Percentiles rank a stretch among this genome's conserved stretches.
Evolutionary conservation across 1,139 yeast genomes (phyloP).

Genomic region (Diutina mesorugosa): DNA sequence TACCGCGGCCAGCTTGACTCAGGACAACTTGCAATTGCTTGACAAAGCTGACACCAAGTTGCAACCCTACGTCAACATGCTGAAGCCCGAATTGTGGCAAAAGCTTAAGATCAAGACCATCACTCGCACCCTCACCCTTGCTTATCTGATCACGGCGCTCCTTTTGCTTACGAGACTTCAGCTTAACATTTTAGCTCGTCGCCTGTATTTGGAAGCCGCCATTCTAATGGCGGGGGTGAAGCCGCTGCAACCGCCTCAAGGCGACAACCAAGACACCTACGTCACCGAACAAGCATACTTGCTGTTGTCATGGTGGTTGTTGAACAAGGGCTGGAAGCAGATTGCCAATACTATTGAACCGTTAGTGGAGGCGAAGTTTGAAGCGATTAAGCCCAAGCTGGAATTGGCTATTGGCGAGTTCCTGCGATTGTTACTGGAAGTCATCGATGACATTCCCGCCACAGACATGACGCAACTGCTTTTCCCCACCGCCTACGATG

Average conservation of each 20-base stretch:
- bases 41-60: constrained; percentile 16
- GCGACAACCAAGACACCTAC: constrained; percentile 16
- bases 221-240: constrained; percentile 40
- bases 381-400: constrained; percentile 54
- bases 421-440: constrained; percentile 12
- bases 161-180: constrained; percentile 73
- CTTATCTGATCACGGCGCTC: constrained; percentile 58
- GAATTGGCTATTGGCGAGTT: constrained; percentile 56
- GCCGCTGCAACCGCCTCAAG: constrained; percentile 7
- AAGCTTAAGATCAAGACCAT: constrained; percentile 66
- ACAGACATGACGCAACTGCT: constrained; percentile 16
- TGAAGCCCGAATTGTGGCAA: constrained; percentile 78
- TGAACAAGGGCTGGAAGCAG: constrained; percentile 72
- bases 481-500: constrained; percentile 28
- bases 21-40: constrained; percentile 12
- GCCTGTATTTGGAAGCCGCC: constrained; percentile 74
- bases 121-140: constrained; percentile 58
- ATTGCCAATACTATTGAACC: constrained; percentile 41
- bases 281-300: constrained; percentile 72
- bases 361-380: constrained; percentile 51
- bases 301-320: constrained; percentile 88
- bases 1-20: constrained; percentile 26
- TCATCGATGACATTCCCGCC: constrained; percentile 10
- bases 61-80: constrained; percentile 22
- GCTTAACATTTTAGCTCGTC: constrained; percentile 76